Conservation (phyloP, 345 rosid genomes). For the Gossypium rotundifolium region DNA sequence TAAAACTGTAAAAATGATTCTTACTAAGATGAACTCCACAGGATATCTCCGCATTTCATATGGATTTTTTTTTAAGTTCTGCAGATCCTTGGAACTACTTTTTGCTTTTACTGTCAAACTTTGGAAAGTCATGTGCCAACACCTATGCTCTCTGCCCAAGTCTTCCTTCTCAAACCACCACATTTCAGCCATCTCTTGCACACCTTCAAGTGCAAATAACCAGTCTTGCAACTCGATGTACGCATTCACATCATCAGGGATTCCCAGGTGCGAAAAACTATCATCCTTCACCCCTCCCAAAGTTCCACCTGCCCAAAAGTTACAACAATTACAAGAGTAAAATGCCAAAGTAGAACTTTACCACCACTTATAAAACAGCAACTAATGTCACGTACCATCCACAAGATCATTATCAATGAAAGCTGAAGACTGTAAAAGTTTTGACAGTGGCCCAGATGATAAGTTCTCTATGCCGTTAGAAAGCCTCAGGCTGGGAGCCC, state of each 20-base stretch:
- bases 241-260: conserved; percentile 85
- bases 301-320: conserved; percentile 38
- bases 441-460: conserved; percentile 77
- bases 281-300: conserved; percentile 39
- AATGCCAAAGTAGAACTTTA: conserved; percentile 13
- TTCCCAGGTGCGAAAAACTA: conserved; percentile 49
- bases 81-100: conserved; percentile 34
- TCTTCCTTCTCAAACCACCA: conserved; percentile 42
- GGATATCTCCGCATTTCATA: conserved; percentile 40
- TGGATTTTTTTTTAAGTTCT: conserved; percentile 34
- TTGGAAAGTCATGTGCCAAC: conserved; percentile 82
- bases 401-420: conserved; percentile 43
- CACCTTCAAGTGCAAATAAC: conserved; percentile 96
- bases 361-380: not conserved
- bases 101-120: conserved; percentile 54
- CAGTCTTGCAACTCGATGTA: conserved; percentile 77
- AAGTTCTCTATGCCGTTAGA: conserved; percentile 75
- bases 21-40: conserved; percentile 69
- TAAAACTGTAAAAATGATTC: conserved; percentile 10
- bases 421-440: conserved; percentile 65
- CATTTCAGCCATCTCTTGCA: conserved; percentile 58
- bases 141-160: conserved; percentile 66
- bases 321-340: conserved; percentile 4
- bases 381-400: conserved; percentile 30
- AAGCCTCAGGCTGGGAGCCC: conserved; percentile 87